A percentile compares a stretch with the other conserved stretches of the same genome.
These are phyloP conservation scores for Annona squamosa DNA, from an alignment of 164 flowering plant species.

Conservation along the genomic window DNA sequence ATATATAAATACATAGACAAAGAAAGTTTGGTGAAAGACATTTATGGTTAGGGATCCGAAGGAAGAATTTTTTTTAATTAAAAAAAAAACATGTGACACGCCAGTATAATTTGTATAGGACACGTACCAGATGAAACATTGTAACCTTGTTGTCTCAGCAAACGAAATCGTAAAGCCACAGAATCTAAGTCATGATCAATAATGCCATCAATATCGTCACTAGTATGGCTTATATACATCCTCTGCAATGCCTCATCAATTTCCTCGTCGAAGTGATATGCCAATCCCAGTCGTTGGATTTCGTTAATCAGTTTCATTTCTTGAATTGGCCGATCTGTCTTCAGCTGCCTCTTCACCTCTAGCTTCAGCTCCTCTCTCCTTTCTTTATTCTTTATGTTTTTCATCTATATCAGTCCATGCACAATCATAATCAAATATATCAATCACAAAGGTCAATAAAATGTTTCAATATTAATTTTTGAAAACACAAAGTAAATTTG, in stretches of 20 bases:
- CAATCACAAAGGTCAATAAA: no score
- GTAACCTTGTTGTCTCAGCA: constrained; percentile 12
- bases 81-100: no score
- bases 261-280: constrained; percentile 9
- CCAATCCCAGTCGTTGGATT: constrained; percentile 13
- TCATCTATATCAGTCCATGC: neutral
- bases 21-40: no score
- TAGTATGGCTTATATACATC: neutral
- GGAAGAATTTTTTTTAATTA: no score
- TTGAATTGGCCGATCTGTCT: neutral
- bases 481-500: no score
- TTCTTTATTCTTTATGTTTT: neutral
- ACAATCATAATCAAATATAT: no score
- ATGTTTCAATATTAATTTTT: no score
- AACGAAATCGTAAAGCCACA: constrained; percentile 7
- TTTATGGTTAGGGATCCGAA: no score
- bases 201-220: neutral
- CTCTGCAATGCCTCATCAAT: constrained; percentile 4
- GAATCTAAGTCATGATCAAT: constrained; percentile 4
- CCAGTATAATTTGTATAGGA: no score
- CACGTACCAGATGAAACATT: constrained; percentile 3
- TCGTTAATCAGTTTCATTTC: constrained; percentile 3
- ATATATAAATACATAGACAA: no score
- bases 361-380: neutral
- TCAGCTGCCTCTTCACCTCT: neutral